phyloP scores from a whole-genome alignment of 148 eudicot species.

The Rhododendron mucronatum region DNA sequence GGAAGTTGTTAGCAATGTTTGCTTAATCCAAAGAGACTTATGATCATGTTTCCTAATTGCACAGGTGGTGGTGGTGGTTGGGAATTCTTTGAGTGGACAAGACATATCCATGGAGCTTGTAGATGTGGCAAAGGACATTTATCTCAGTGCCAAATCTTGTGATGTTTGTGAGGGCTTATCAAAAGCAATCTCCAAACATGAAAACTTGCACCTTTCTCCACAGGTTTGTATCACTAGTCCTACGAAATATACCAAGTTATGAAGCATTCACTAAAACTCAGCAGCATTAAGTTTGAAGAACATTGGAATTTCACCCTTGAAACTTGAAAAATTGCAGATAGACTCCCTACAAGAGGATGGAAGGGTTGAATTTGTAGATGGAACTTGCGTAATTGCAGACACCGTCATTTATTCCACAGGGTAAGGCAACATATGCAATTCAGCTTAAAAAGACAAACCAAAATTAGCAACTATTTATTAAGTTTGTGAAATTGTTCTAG shows the following conservation, averaged over 20 bases:
- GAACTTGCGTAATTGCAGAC: conserved; percentile 53
- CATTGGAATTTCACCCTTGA: background rate
- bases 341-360: conserved; percentile 57
- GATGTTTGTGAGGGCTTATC: conserved; percentile 50
- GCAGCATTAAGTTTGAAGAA: background rate
- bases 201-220: conserved; percentile 52
- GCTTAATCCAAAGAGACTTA: background rate
- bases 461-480: background rate
- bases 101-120: conserved; percentile 72
- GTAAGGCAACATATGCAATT: conserved; percentile 19
- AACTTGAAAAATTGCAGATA: conserved; percentile 33
- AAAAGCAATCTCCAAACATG: conserved; percentile 53
- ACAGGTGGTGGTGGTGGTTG: conserved; percentile 77
- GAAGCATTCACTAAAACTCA: background rate
- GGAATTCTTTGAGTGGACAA: conserved; percentile 66
- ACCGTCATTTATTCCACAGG: conserved; percentile 76
- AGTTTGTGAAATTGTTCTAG: background rate
- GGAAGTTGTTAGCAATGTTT: background rate
- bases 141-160: conserved; percentile 52
- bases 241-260: background rate
- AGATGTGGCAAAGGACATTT: conserved; percentile 59
- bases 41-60: background rate
- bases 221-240: conserved; percentile 27
- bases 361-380: conserved; percentile 45
- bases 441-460: background rate